A percentile compares a stretch with the other conserved stretches of the same genome.
Evolutionary conservation across 768 basidiomycete genomes (phyloP).

Genomic region (Pholiota conissans): DNA sequence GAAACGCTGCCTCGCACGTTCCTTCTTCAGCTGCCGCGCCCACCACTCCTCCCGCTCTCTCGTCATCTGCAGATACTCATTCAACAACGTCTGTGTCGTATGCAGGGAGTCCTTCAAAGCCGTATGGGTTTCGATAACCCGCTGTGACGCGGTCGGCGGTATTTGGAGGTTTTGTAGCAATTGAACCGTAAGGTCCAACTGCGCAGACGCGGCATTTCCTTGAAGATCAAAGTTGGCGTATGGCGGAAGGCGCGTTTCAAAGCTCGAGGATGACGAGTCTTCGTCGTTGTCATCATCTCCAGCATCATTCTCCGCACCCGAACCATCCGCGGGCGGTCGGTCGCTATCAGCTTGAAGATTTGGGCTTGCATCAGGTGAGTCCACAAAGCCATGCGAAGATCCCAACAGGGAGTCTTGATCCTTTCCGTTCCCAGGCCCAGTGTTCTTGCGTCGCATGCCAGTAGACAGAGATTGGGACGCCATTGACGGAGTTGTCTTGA

Average conservation of each 20-base stretch:
- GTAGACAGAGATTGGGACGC: constrained; percentile 22
- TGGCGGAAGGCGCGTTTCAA: constrained; percentile 46
- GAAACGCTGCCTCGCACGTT: constrained; percentile 60
- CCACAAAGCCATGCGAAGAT: too few species aligned
- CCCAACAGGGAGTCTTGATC: constrained; percentile 12
- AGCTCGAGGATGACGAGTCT: constrained; percentile 44
- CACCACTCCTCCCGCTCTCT: constrained; percentile 84
- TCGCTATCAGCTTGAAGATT: constrained; percentile 16
- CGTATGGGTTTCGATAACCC: constrained; percentile 33
- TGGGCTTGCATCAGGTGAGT: constrained; percentile 20
- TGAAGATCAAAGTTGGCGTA: constrained; percentile 64
- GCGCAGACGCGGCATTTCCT: constrained; percentile 68
- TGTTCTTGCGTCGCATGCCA: constrained; percentile 16
- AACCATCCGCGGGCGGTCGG: not conserved
- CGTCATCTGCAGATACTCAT: constrained; percentile 40
- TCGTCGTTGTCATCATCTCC: constrained; percentile 34
- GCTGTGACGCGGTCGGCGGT: constrained; percentile 27
- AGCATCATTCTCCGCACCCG: constrained; percentile 19
- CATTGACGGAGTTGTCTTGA: constrained; percentile 24
- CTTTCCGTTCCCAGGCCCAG: constrained; percentile 4
- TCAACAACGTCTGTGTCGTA: constrained; percentile 40
- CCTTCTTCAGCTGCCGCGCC: constrained; percentile 60
- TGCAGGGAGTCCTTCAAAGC: constrained; percentile 63
- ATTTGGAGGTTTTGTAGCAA: constrained; percentile 54
- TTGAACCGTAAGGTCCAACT: constrained; percentile 75